phyloP scores from a whole-genome alignment of 192 early-diverging fungal species.

The Linnemannia hyalina region DNA sequence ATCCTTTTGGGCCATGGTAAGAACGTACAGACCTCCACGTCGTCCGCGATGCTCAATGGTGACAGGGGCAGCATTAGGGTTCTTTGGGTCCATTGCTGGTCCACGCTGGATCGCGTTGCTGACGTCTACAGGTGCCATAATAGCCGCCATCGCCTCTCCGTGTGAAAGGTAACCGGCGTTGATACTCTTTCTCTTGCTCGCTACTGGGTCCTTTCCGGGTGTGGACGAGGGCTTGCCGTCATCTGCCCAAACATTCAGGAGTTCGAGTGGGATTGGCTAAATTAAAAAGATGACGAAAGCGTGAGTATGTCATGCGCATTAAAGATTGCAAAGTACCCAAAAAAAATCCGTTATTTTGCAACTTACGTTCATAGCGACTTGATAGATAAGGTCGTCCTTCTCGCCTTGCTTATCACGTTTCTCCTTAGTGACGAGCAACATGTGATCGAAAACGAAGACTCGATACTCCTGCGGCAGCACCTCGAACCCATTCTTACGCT shows the following conservation, averaged over 20 bases:
- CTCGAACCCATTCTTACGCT: constrained; percentile 64
- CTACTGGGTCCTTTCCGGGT: neutral
- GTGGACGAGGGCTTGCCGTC: constrained; percentile 51
- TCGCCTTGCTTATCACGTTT: constrained; percentile 70
- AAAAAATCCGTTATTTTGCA: no score
- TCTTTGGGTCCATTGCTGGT: neutral
- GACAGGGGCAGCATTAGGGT: constrained; percentile 5
- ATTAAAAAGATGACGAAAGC: neutral
- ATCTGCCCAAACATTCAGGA: constrained; percentile 69
- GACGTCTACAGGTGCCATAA: neutral
- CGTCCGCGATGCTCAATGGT: constrained; percentile 29
- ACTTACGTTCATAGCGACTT: constrained; percentile 26
- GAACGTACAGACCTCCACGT: constrained; percentile 19
- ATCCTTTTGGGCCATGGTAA: constrained; percentile 11
- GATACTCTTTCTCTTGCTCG: constrained; percentile 1
- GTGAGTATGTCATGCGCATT: neutral
- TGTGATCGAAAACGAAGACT: constrained; percentile 90
- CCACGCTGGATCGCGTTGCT: neutral
- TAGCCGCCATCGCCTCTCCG: neutral
- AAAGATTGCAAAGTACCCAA: neutral
- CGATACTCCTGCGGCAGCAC: constrained; percentile 73
- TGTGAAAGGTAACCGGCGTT: neutral
- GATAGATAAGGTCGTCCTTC: constrained; percentile 64
- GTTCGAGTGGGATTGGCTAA: constrained; percentile 84
- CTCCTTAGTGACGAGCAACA: constrained; percentile 77